Evolutionary conservation across 2,329 filamentous ascomycete species (phyloP), one percentile per base, ranked within the genome.

Genomic region (Penicillium sp.): DNA sequence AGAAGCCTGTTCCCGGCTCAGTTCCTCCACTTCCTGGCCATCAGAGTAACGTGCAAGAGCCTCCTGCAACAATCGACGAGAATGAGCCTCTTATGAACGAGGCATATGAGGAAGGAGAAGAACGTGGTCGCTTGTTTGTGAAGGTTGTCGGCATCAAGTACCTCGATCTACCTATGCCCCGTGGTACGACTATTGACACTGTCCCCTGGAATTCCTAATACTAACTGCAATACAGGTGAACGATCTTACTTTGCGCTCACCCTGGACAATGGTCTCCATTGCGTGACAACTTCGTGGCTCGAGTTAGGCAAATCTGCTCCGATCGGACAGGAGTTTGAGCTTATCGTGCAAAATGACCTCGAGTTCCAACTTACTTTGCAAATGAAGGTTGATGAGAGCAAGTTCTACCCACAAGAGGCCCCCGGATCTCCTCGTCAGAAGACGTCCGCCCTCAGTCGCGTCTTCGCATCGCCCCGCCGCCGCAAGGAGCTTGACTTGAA

Each of bases 111-210:
- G 93, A 97, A 59, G 91, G 87, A 54, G 89, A 88, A 59, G 95
- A 99, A 77, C 84, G 95, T 67, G 95, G 95, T 10, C 84, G 95
- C 60, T 83, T 99, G 1, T 99, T 99, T 69, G 93, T 99, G 66
- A 99, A 99, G 81, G 95, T 99, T n/a, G 89, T 98, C 75, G 93
- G 94, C 46, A 92, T 98, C 64, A 98, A 98, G 75, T 93, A 98
- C 69, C 83, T 99, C 39, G 93, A 97, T 71, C 82, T 68, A 6
- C 94, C 95, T 22, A 81, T 99, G 56, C 93, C 95, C 35, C 90
- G 89, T 79, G 94, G 92, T 95, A 84, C 83, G 89, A 73, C 40
- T 94, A 84, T 83, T 11, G 89, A 73, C 36, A 33, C 40, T n/a
- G 18, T 24, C 40, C 10, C 18, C 2, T 4, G n/a, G 2, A 2